These are phyloP conservation scores for Ceraceosorus guamensis DNA, from an alignment of 1,284 basidiomycete genomes.

Conservation along the genomic window DNA sequence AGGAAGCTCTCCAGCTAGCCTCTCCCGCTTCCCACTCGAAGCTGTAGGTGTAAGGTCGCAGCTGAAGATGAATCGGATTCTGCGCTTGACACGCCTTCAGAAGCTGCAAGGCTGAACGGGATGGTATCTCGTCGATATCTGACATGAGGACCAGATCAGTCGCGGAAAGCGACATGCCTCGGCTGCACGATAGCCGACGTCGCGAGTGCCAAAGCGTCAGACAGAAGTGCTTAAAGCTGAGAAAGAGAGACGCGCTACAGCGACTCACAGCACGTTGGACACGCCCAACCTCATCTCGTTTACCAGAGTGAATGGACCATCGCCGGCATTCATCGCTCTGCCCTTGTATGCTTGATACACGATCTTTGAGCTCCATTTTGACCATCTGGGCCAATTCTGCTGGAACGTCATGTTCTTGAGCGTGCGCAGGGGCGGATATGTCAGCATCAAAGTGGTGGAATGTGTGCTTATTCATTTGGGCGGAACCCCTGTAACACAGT, in stretches of 20 bases:
- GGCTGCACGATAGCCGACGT: too few species aligned
- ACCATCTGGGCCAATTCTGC: constrained; percentile 54
- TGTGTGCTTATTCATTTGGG: too few species aligned
- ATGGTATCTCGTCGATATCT: constrained; percentile 65
- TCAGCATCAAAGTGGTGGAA: too few species aligned
- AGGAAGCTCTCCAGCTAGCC: constrained; percentile 58
- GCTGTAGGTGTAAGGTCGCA: constrained; percentile 62
- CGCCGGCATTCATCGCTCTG: constrained; percentile 31
- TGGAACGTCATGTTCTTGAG: constrained; percentile 12
- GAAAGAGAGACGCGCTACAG: too few species aligned
- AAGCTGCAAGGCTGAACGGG: constrained; percentile 56
- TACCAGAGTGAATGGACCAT: constrained; percentile 51
- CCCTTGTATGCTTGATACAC: constrained; percentile 49
- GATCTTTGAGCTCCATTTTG: constrained; percentile 57
- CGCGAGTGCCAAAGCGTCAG: too few species aligned
- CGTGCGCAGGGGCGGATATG: too few species aligned
- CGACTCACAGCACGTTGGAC: too few species aligned
- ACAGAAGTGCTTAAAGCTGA: too few species aligned
- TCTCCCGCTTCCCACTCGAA: constrained; percentile 55
- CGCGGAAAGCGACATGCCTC: constrained; percentile 51
- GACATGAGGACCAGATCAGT: constrained; percentile 58
- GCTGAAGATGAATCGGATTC: constrained; percentile 58
- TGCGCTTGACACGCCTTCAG: constrained; percentile 60
- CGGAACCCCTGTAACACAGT: too few species aligned
- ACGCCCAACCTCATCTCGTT: constrained; percentile 44